Conservation (phyloP, 2,329 filamentous ascomycete genomes). For the Neurospora sp. region DNA sequence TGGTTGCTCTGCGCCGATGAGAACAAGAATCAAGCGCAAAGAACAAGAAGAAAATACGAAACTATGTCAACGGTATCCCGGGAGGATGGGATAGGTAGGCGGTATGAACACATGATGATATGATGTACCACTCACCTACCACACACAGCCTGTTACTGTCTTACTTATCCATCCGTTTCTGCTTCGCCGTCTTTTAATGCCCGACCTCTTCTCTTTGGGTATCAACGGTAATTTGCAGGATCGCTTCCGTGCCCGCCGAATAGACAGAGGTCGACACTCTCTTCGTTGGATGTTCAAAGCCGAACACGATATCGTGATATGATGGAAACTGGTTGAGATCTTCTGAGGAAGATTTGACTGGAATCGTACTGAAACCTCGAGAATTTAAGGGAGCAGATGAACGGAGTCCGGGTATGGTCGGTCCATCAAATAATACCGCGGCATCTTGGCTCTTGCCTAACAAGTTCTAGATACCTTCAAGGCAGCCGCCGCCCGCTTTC, state of each 20-base stretch:
- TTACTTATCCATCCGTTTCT: slow-evolving; percentile 10
- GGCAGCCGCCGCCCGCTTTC: neutral
- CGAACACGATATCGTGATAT: neutral
- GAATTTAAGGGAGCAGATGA: neutral
- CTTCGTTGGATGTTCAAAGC: neutral
- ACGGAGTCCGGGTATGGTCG: neutral
- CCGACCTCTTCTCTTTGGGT: slow-evolving; percentile 19
- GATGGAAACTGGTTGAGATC: neutral
- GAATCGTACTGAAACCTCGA: neutral
- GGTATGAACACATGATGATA: neutral
- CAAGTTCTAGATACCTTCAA: neutral
- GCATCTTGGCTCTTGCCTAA: neutral
- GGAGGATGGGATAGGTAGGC: neutral
- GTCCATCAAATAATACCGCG: neutral
- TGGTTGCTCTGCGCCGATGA: neutral
- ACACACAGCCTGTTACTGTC: slow-evolving; percentile 5
- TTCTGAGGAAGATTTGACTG: neutral
- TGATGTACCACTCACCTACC: neutral
- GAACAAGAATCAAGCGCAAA: neutral
- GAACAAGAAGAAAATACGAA: slow-evolving; percentile 1
- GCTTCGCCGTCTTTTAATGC: slow-evolving; percentile 16
- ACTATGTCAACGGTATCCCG: neutral
- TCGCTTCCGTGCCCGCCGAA: neutral
- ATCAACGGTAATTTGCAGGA: slow-evolving; percentile 11
- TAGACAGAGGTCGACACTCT: neutral